Evolutionary conservation across 495 filamentous ascomycete genomes (phyloP).

Genomic region (Penicillium paxilli): DNA sequence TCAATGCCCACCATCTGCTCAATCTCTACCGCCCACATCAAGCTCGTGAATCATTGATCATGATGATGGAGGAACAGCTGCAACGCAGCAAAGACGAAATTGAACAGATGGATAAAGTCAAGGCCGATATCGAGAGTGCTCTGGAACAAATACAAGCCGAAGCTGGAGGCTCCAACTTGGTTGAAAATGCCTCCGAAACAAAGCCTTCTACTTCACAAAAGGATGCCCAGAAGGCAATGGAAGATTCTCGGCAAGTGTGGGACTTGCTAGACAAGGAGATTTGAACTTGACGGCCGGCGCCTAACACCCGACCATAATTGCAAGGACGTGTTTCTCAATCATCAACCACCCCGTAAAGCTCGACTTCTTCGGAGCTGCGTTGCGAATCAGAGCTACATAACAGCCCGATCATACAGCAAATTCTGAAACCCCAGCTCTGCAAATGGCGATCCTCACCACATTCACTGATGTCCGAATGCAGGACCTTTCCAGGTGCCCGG

Average conservation of each 20-base stretch:
- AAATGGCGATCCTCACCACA: no score
- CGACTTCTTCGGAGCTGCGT: no score
- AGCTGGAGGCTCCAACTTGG: slow-evolving; percentile 20
- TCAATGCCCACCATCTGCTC: slow-evolving; percentile 86
- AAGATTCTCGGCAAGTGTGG: slow-evolving; percentile 38
- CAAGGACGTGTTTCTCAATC: neutral
- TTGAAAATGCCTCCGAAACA: slow-evolving; percentile 1
- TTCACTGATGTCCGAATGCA: no score
- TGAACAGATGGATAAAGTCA: slow-evolving; percentile 68
- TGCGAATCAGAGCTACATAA: no score
- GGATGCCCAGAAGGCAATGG: slow-evolving; percentile 12
- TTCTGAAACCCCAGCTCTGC: no score
- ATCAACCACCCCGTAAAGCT: neutral
- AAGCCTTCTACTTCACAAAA: slow-evolving; percentile 3
- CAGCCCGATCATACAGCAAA: no score
- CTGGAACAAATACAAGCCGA: slow-evolving; percentile 62
- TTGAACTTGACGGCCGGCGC: no score
- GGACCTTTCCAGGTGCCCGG: no score
- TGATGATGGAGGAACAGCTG: slow-evolving; percentile 89
- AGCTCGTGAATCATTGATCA: slow-evolving; percentile 83
- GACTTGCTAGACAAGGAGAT: slow-evolving; percentile 35
- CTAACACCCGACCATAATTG: neutral
- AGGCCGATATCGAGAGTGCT: slow-evolving; percentile 68
- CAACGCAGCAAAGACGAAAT: slow-evolving; percentile 75
- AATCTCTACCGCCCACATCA: slow-evolving; percentile 97